Percentiles rank a stretch among this genome's conserved stretches.
These are phyloP conservation scores for Chlamydomonas sphaeroides DNA, from an alignment of 139 green algal species.

Conservation along the genomic window DNA sequence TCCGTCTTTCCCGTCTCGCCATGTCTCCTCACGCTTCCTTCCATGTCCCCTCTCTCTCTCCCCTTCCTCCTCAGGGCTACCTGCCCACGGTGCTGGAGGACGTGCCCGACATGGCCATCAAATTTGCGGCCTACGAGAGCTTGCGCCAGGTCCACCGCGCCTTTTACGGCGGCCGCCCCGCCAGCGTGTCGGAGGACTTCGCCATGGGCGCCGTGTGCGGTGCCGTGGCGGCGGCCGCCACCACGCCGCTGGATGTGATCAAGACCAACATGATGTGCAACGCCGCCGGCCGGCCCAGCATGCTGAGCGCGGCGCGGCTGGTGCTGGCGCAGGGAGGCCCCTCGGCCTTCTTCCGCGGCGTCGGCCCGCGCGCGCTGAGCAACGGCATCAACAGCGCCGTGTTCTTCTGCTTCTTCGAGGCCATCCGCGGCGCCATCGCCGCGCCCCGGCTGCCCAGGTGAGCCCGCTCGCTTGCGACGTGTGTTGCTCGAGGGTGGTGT, in stretches of 20 bases:
- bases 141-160: slow-evolving; percentile 71
- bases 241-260: slow-evolving; percentile 91
- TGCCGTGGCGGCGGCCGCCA: slow-evolving; percentile 80
- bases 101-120: slow-evolving; percentile 91
- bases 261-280: slow-evolving; percentile 94
- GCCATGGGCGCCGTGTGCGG: slow-evolving; percentile 80
- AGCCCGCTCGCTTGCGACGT: too few relatives aligned
- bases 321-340: slow-evolving; percentile 45
- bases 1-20: too few relatives aligned
- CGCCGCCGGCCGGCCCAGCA: slow-evolving; percentile 69
- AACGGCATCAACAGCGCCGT: slow-evolving; percentile 90
- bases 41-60: too few relatives aligned
- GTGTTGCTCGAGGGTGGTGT: too few relatives aligned
- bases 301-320: slow-evolving; percentile 33
- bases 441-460: too few relatives aligned
- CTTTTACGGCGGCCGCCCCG: slow-evolving; percentile 30
- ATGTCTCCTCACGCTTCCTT: too few relatives aligned
- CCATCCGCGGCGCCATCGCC: slow-evolving; percentile 59
- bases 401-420: slow-evolving; percentile 91
- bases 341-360: slow-evolving; percentile 70
- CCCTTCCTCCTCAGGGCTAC: too few relatives aligned
- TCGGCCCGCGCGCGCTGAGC: slow-evolving; percentile 74
- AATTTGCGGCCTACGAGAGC: slow-evolving; percentile 87
- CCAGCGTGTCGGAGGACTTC: slow-evolving; percentile 72
- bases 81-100: slow-evolving; percentile 88